Evolutionary conservation across 2,329 filamentous ascomycete species (phyloP).

Genomic region (Chaetomiaceae sp.): DNA sequence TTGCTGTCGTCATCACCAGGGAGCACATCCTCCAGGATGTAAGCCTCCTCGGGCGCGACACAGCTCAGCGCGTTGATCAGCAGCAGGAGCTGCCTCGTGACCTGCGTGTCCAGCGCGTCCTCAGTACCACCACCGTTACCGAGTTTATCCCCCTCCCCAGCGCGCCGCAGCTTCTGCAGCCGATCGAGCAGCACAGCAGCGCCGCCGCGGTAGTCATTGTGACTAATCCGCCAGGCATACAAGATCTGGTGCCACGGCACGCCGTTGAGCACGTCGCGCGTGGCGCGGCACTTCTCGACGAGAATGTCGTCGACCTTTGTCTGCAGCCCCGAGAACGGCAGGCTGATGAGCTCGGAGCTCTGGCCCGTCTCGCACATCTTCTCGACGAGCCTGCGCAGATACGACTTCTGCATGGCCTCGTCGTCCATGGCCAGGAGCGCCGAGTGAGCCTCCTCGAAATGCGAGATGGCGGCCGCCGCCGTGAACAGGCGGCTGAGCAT

Average conservation of each 20-base stretch:
- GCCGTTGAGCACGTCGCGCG: slow-evolving; percentile 59
- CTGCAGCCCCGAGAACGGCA: slow-evolving; percentile 76
- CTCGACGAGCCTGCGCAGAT: slow-evolving; percentile 65
- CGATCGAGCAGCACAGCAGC: slow-evolving; percentile 60
- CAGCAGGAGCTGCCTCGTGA: slow-evolving; percentile 76
- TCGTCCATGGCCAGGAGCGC: slow-evolving; percentile 71
- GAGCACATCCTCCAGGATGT: slow-evolving; percentile 58
- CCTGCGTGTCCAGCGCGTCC: slow-evolving; percentile 57
- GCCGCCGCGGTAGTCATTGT: slow-evolving; percentile 79
- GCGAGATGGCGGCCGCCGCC: slow-evolving; percentile 71
- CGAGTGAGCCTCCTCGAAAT: slow-evolving; percentile 78
- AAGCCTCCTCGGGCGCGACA: slow-evolving; percentile 74
- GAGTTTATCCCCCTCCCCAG: slow-evolving; percentile 56
- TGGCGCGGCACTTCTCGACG: slow-evolving; percentile 63
- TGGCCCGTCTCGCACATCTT: slow-evolving; percentile 65
- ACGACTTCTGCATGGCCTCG: slow-evolving; percentile 64
- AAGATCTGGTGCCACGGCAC: slow-evolving; percentile 83
- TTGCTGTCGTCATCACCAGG: slow-evolving; percentile 27
- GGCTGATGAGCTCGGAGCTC: slow-evolving; percentile 62
- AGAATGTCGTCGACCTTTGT: slow-evolving; percentile 77
- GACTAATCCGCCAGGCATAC: slow-evolving; percentile 83
- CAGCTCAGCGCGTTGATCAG: slow-evolving; percentile 91
- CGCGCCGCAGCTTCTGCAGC: slow-evolving; percentile 56
- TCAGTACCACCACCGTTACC: slow-evolving; percentile 36
- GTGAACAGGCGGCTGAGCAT: slow-evolving; percentile 81